Evolutionary conservation across 2,329 filamentous ascomycete genomes (phyloP).

Genomic region (Aspergillus fischeri): DNA sequence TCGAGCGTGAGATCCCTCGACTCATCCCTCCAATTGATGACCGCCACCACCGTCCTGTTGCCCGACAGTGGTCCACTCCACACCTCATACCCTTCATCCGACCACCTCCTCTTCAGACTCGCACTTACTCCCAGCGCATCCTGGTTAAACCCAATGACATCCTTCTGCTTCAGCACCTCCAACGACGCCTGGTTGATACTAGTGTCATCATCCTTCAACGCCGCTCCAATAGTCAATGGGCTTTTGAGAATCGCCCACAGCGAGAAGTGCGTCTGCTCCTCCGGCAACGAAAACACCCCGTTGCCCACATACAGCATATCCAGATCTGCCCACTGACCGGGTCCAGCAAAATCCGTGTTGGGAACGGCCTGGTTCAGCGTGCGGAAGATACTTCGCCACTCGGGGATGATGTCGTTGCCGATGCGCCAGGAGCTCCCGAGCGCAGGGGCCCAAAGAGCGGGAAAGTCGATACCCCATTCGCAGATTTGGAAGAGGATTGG

Average conservation of each 20-base stretch:
- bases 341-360: constrained; percentile 41
- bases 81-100: constrained; percentile 49
- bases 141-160: constrained; percentile 57
- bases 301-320: constrained; percentile 54
- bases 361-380: constrained; percentile 52
- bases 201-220: constrained; percentile 31
- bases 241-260: constrained; percentile 53
- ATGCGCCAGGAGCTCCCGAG: constrained; percentile 50
- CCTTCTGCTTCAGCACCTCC: constrained; percentile 47
- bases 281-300: constrained; percentile 40
- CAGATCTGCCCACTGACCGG: constrained; percentile 50
- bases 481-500: constrained; percentile 50
- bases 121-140: constrained; percentile 52
- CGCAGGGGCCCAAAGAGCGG: constrained; percentile 46
- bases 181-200: constrained; percentile 41
- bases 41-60: constrained; percentile 41
- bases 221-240: constrained; percentile 47
- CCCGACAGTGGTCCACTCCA: constrained; percentile 49
- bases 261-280: constrained; percentile 52
- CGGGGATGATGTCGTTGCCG: constrained; percentile 52
- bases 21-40: constrained; percentile 50
- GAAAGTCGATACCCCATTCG: constrained; percentile 51
- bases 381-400: constrained; percentile 50
- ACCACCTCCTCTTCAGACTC: constrained; percentile 46
- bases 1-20: constrained; percentile 42